phyloP scores from a whole-genome alignment of 2,329 filamentous ascomycete species.

The Colletotrichum lentis region DNA sequence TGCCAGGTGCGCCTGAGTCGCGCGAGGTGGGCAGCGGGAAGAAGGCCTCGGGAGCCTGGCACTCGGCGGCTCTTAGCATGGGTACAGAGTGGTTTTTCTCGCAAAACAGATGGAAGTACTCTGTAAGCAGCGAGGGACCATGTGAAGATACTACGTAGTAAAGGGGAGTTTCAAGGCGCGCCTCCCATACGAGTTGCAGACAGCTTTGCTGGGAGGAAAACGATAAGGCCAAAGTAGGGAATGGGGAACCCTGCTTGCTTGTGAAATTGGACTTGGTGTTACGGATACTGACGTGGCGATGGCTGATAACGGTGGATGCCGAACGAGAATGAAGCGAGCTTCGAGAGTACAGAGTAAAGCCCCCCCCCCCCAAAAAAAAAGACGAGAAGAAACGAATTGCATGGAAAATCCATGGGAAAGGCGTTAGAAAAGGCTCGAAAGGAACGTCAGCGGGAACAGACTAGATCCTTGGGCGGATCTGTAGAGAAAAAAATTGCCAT shows the following conservation, averaged over 20 bases:
- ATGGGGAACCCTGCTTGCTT: too few species aligned
- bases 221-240: too few species aligned
- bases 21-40: neutral
- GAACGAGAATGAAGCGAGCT: neutral
- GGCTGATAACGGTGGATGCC: too few species aligned
- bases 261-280: too few species aligned
- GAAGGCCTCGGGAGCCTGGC: neutral
- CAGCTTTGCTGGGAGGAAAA: too few species aligned
- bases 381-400: neutral
- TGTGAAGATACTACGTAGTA: too few species aligned
- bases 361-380: neutral
- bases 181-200: too few species aligned
- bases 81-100: too few species aligned
- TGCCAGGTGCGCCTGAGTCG: constrained; percentile 29
- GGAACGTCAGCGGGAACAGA: constrained; percentile 10
- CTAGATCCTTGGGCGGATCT: constrained; percentile 31
- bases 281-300: too few species aligned
- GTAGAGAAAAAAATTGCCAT: constrained; percentile 15
- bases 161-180: too few species aligned
- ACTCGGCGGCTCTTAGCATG: neutral
- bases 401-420: constrained; percentile 19
- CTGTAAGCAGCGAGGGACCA: too few species aligned
- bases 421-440: neutral
- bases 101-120: too few species aligned
- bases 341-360: neutral